Evolutionary conservation across 1,139 yeast genomes (phyloP).

Genomic region (Scheffersomyces stambukii): DNA sequence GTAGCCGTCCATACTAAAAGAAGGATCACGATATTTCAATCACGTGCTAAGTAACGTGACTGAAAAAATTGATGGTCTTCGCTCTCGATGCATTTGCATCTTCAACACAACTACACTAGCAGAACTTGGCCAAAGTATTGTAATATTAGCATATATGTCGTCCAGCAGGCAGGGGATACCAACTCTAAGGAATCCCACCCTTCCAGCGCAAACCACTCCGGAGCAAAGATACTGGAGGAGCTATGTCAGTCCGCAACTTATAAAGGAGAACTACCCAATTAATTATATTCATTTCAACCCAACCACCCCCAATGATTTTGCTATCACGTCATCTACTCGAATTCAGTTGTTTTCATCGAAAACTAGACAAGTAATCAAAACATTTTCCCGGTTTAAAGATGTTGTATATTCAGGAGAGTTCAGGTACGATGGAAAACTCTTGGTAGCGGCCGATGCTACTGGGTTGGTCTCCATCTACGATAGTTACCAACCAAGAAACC

Average conservation of each 20-base stretch:
- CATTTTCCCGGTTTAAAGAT: conserved; percentile 88
- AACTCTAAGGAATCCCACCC: conserved; percentile 67
- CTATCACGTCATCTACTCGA: conserved; percentile 87
- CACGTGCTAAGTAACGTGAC: too few relatives aligned
- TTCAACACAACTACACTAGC: too few relatives aligned
- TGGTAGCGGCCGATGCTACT: conserved; percentile 86
- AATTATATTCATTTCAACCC: conserved; percentile 88
- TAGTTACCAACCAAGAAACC: conserved; percentile 71
- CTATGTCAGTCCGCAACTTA: conserved; percentile 75
- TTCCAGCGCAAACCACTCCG: conserved; percentile 80
- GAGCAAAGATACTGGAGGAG: conserved; percentile 96
- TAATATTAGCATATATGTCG: too few relatives aligned
- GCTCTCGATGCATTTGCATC: too few relatives aligned
- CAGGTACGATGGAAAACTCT: conserved; percentile 74
- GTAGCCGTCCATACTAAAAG: too few relatives aligned
- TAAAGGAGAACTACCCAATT: conserved; percentile 91
- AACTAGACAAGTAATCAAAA: conserved; percentile 85
- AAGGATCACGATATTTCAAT: too few relatives aligned
- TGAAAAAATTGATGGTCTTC: too few relatives aligned
- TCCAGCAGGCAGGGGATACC: conserved; percentile 67
- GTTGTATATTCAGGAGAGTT: conserved; percentile 84
- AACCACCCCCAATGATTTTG: conserved; percentile 83
- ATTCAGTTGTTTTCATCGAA: conserved; percentile 89
- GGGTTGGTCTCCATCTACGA: conserved; percentile 85
- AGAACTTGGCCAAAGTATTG: too few relatives aligned